These are phyloP conservation scores for Gryganskiella cystojenkinii DNA, from an alignment of 192 early-diverging fungal genomes.

Conservation along the genomic window DNA sequence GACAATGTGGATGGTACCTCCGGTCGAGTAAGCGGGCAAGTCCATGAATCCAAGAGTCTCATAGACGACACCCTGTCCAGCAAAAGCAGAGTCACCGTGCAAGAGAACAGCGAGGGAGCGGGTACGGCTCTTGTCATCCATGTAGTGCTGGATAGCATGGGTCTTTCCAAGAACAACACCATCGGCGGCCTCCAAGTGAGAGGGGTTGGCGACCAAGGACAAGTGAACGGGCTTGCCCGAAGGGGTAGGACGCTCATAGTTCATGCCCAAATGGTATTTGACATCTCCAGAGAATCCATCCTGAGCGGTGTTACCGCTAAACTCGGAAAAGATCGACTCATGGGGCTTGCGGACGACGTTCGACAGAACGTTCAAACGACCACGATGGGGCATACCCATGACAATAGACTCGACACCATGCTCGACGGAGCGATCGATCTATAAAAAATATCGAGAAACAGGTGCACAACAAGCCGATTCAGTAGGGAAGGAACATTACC, in stretches of 20 bases:
- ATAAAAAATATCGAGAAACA: conserved; percentile 40
- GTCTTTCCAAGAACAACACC: conserved; percentile 98
- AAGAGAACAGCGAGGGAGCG: conserved; percentile 90
- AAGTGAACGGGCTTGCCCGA: conserved; percentile 97
- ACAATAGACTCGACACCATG: conserved; percentile 95
- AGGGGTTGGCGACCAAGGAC: conserved; percentile 98
- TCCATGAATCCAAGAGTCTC: conserved; percentile 97
- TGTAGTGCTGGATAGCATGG: conserved; percentile 94
- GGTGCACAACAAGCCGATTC: background rate
- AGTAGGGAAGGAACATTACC: conserved; percentile 1
- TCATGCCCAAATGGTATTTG: conserved; percentile 95
- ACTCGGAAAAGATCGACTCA: conserved; percentile 99
- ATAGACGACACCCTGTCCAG: conserved; percentile 97
- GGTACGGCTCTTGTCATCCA: conserved; percentile 78
- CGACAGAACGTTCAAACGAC: conserved; percentile 96
- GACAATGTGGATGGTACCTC: conserved; percentile 93
- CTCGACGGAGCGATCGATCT: conserved; percentile 94
- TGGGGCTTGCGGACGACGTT: conserved; percentile 99
- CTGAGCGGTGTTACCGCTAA: conserved; percentile 87
- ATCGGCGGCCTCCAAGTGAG: conserved; percentile 97
- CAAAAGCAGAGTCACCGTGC: conserved; percentile 99
- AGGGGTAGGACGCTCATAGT: conserved; percentile 95
- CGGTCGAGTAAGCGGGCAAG: conserved; percentile 94
- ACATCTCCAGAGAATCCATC: conserved; percentile 97
- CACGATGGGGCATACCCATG: conserved; percentile 99